phyloP scores from a whole-genome alignment of 768 basidiomycete species.

The Rossbeevera mucosa region DNA sequence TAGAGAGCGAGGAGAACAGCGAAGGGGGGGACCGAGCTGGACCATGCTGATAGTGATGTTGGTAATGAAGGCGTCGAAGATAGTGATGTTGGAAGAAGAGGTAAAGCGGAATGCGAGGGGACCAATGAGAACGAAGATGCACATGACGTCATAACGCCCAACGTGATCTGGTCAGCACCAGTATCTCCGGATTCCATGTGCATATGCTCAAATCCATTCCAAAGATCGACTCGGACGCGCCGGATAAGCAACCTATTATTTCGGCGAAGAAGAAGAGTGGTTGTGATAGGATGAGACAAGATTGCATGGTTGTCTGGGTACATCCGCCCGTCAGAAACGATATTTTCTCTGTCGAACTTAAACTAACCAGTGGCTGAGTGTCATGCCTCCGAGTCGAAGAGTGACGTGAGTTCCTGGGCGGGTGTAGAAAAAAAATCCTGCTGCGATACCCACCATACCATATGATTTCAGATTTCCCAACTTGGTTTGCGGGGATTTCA shows the following conservation, averaged over 20 bases:
- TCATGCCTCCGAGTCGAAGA: neutral
- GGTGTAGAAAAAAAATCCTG: no score
- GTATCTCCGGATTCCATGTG: no score
- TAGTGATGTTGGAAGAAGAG: constrained; percentile 12
- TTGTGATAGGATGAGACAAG: no score
- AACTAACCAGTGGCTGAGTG: neutral
- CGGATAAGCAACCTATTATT: neutral
- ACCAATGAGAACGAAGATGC: constrained; percentile 13
- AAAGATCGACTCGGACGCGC: no score
- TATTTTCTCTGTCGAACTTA: neutral
- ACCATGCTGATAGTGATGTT: constrained; percentile 29
- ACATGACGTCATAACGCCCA: constrained; percentile 13
- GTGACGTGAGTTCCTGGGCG: neutral
- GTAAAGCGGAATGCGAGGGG: neutral
- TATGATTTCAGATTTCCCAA: no score
- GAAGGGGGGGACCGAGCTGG: constrained; percentile 28
- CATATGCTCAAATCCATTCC: no score
- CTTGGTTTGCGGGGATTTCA: no score
- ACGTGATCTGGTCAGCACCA: neutral
- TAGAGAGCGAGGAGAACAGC: constrained; percentile 27
- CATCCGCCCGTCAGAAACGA: no score
- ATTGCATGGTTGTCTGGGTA: no score
- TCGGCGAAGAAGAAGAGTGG: neutral
- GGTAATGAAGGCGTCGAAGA: constrained; percentile 12
- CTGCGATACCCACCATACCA: no score